Percentiles rank a stretch among this genome's conserved stretches.
Conservation (phyloP, 2,329 filamentous ascomycete genomes). For the Xenoacremonium recifei region DNA sequence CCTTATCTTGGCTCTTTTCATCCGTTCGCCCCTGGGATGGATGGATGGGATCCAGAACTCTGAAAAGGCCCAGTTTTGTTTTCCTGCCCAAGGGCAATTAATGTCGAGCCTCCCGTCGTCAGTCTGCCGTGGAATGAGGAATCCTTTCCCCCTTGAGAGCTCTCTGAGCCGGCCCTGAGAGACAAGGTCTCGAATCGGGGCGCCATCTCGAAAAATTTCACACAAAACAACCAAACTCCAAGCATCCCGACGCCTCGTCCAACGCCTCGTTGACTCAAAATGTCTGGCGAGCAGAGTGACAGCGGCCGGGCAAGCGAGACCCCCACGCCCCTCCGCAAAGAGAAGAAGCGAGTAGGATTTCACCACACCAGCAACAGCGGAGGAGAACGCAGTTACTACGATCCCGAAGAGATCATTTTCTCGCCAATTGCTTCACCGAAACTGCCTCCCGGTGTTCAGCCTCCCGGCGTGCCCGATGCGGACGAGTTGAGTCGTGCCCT, state of each 20-base stretch:
- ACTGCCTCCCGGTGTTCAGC: constrained; percentile 22
- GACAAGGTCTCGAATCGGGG: constrained; percentile 15
- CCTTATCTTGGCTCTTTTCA: constrained; percentile 21
- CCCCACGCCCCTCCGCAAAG: constrained; percentile 31
- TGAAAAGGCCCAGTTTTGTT: constrained; percentile 27
- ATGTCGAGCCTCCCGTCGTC: constrained; percentile 14
- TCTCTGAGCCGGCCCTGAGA: constrained; percentile 11
- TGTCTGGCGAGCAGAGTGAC: constrained; percentile 26
- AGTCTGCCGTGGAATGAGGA: constrained; percentile 18
- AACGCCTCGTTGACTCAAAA: constrained; percentile 5
- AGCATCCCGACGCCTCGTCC: constrained; percentile 3
- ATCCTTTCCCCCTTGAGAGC: constrained; percentile 12
- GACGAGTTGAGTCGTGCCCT: constrained; percentile 37
- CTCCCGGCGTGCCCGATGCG: constrained; percentile 36
- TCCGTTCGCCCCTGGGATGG: too few relatives aligned
- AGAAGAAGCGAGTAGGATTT: constrained; percentile 42
- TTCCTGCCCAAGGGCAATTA: constrained; percentile 14
- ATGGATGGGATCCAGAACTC: constrained; percentile 13
- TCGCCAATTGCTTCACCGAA: constrained; percentile 28
- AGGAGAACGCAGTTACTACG: constrained; percentile 7
- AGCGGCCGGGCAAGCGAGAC: constrained; percentile 27
- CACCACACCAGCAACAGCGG: constrained; percentile 30
- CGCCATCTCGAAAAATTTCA: constrained; percentile 8
- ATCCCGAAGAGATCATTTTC: constrained; percentile 17
- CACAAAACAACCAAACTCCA: too few relatives aligned